phyloP scores from a whole-genome alignment of 1,284 basidiomycete species.

The Laetiporus sulphureus region DNA sequence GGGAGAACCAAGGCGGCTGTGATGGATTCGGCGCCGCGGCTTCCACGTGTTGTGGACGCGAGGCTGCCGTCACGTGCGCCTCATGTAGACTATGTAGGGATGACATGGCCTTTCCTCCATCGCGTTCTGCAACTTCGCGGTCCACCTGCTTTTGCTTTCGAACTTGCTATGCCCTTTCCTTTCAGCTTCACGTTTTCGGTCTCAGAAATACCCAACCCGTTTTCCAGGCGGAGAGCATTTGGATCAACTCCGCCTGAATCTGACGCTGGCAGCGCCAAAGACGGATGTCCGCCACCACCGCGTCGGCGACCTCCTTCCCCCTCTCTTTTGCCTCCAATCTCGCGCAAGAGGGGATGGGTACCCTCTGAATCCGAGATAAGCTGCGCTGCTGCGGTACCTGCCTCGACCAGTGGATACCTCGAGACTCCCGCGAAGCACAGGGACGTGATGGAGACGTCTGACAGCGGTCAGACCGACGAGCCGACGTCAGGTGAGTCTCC shows the following conservation, averaged over 20 bases:
- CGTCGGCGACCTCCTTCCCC: constrained; percentile 22
- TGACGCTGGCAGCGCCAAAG: constrained; percentile 4
- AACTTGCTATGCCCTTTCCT: constrained; percentile 50
- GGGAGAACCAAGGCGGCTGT: no score
- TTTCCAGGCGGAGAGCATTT: constrained; percentile 27
- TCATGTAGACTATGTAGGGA: no score
- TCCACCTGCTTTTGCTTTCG: no score
- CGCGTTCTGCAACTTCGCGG: neutral
- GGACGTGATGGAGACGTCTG: constrained; percentile 34
- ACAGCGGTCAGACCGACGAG: constrained; percentile 35
- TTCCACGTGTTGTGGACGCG: neutral
- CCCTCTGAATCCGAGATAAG: constrained; percentile 51
- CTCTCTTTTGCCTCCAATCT: constrained; percentile 28
- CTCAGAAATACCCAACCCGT: constrained; percentile 61
- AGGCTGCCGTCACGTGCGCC: neutral
- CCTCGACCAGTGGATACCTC: constrained; percentile 54
- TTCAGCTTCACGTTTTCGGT: constrained; percentile 71
- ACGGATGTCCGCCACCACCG: constrained; percentile 10
- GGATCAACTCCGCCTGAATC: constrained; percentile 20
- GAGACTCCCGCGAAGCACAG: constrained; percentile 60
- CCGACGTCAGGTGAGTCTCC: constrained; percentile 41
- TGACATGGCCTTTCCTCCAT: constrained; percentile 6
- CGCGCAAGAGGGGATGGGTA: constrained; percentile 65
- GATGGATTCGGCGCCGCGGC: no score
- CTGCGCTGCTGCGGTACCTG: constrained; percentile 40